Evolutionary conservation across 352 stramenopile genomes (phyloP).

Genomic region (Phytophthora hybrid): DNA sequence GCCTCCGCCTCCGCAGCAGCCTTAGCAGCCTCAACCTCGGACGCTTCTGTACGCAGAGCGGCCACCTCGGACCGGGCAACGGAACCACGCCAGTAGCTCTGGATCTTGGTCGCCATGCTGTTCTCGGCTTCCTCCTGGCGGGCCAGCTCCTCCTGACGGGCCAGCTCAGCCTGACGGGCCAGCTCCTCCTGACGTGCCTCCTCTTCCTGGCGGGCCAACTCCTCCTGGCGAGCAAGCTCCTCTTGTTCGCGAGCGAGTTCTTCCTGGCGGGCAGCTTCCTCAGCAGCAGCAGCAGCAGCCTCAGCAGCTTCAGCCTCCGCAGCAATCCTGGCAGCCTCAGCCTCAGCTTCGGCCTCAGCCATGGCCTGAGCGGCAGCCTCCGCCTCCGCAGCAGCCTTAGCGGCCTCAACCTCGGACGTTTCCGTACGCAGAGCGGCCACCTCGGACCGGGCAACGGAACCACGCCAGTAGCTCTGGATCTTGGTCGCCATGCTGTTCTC

Average conservation of each 20-base stretch:
- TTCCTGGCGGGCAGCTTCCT: background rate
- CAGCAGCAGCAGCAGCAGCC: background rate
- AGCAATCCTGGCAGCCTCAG: too few species aligned
- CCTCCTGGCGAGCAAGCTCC: constrained; percentile 2
- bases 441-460: constrained; percentile 13
- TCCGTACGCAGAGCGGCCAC: constrained; percentile 10
- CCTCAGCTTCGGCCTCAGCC: background rate
- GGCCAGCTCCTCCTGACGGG: too few species aligned
- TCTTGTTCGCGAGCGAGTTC: too few species aligned
- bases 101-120: constrained; percentile 36
- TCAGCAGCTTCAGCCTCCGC: background rate
- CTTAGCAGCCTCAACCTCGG: too few species aligned
- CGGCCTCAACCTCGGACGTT: constrained; percentile 1
- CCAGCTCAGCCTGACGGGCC: too few species aligned
- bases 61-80: constrained; percentile 17
- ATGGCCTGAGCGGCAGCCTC: background rate
- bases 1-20: too few species aligned
- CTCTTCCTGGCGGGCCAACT: too few species aligned
- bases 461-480: constrained; percentile 46
- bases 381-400: constrained; percentile 1
- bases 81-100: constrained; percentile 39
- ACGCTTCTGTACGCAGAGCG: too few species aligned
- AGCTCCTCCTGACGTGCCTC: too few species aligned
- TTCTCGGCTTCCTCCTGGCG: constrained; percentile 10
- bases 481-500: constrained; percentile 26